Evolutionary conservation across 2,329 filamentous ascomycete species (phyloP).

Genomic region (Colletotrichum cordylinicola): DNA sequence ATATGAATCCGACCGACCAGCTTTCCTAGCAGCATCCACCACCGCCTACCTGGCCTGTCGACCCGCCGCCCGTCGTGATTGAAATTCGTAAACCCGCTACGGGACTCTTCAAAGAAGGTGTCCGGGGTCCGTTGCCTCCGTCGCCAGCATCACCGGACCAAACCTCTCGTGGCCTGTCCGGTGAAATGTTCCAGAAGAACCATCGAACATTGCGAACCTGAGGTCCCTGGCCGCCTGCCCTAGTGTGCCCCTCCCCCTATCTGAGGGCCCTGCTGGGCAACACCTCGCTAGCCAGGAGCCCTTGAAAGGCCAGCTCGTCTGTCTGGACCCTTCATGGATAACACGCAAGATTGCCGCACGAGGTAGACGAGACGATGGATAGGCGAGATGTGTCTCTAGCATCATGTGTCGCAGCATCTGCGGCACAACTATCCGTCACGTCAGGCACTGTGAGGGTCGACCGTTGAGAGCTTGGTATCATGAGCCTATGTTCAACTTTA

Average conservation of each 20-base stretch:
- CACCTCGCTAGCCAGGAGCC: slow-evolving; percentile 16
- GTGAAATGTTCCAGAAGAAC: slow-evolving; percentile 17
- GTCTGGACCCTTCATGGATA: slow-evolving; percentile 17
- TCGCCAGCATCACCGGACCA: slow-evolving; percentile 3
- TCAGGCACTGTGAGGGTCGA: not conserved
- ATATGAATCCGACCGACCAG: not conserved
- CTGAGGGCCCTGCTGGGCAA: slow-evolving; percentile 11
- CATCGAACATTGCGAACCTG: slow-evolving; percentile 8
- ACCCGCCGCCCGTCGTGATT: not conserved
- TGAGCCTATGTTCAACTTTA: not conserved
- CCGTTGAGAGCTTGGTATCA: not conserved
- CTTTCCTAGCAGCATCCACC: not conserved
- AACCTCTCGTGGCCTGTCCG: not conserved
- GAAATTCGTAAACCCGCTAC: slow-evolving; percentile 8
- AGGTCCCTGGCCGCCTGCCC: slow-evolving; percentile 1
- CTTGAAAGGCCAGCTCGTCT: slow-evolving; percentile 6
- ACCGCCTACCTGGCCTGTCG: not conserved
- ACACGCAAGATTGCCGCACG: slow-evolving; percentile 17
- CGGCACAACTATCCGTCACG: not conserved
- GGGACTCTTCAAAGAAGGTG: slow-evolving; percentile 4
- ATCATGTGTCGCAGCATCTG: not conserved
- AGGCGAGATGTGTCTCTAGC: slow-evolving; percentile 5
- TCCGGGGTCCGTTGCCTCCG: slow-evolving; percentile 10
- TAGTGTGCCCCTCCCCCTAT: slow-evolving; percentile 21
- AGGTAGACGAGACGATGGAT: slow-evolving; percentile 7